Conservation (phyloP, 257 asterid species). For the Solanum tarapatanum region DNA sequence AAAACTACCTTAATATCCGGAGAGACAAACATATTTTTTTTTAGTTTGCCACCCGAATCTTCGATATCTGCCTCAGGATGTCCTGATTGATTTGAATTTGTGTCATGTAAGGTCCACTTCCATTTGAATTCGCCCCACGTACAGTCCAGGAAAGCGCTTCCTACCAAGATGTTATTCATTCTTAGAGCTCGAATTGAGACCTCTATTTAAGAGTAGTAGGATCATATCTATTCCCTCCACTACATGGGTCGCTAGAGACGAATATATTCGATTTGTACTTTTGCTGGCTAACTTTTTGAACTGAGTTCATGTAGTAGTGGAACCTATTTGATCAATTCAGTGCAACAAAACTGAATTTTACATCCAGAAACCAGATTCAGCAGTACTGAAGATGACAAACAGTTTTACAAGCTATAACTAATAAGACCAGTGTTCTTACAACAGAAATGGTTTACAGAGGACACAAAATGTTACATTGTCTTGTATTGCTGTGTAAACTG, state of each 20-base stretch:
- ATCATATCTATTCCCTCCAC: neutral
- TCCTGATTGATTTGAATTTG: neutral
- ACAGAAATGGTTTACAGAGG: neutral
- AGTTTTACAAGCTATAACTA: neutral
- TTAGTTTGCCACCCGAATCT: too few species aligned
- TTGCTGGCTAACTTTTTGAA: neutral
- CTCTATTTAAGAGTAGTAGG: neutral
- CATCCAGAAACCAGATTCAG: neutral
- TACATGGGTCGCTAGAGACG: neutral
- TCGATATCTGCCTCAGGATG: neutral
- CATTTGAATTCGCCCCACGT: neutral
- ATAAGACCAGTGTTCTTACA: neutral
- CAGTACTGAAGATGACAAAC: neutral
- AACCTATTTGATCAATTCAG: neutral
- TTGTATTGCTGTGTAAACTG: neutral
- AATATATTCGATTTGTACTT: neutral
- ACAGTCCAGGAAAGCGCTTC: neutral
- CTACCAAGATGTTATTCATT: neutral
- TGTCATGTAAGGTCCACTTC: neutral
- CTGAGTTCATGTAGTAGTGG: neutral
- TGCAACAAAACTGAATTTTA: neutral
- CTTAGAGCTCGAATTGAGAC: neutral
- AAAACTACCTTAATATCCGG: neutral
- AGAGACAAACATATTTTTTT: neutral
- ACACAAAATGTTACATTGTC: neutral